A percentile compares a stretch with the other conserved stretches of the same genome.
Conservation (phyloP, 768 basidiomycete genomes). For the Cyclocybe aegerita region DNA sequence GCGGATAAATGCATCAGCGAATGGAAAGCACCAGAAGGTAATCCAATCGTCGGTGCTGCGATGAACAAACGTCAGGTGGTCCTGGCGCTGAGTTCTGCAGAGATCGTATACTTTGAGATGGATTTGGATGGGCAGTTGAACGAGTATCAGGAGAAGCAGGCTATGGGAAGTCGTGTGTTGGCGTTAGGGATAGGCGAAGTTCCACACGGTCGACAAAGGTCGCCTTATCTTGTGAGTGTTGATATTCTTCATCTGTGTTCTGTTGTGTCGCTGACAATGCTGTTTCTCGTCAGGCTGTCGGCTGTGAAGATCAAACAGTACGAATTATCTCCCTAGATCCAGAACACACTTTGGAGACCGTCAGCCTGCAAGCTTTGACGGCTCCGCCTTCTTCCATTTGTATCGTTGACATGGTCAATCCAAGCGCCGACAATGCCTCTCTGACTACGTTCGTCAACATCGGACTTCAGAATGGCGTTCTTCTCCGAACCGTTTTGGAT, state of each 20-base stretch:
- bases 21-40: constrained; percentile 87
- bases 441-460: constrained; percentile 99
- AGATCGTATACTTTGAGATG: constrained; percentile 97
- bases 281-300: constrained; percentile 71
- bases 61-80: constrained; percentile 98
- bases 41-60: constrained; percentile 88
- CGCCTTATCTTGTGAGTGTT: constrained; percentile 80
- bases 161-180: constrained; percentile 94
- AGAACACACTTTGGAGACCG: constrained; percentile 92
- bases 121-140: constrained; percentile 96
- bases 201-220: constrained; percentile 89
- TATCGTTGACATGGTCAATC: constrained; percentile 96
- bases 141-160: constrained; percentile 96
- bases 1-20: constrained; percentile 92
- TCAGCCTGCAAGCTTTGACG: constrained; percentile 94
- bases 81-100: constrained; percentile 92
- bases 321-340: constrained; percentile 97
- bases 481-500: constrained; percentile 93
- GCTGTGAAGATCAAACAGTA: constrained; percentile 98
- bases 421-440: constrained; percentile 93
- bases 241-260: background rate
- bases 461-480: constrained; percentile 92
- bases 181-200: constrained; percentile 94
- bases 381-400: constrained; percentile 95
- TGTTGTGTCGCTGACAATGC: background rate